Evolutionary conservation across 371 early-diverging fungal species (phyloP).

Genomic region (Cladochytrium tenue): DNA sequence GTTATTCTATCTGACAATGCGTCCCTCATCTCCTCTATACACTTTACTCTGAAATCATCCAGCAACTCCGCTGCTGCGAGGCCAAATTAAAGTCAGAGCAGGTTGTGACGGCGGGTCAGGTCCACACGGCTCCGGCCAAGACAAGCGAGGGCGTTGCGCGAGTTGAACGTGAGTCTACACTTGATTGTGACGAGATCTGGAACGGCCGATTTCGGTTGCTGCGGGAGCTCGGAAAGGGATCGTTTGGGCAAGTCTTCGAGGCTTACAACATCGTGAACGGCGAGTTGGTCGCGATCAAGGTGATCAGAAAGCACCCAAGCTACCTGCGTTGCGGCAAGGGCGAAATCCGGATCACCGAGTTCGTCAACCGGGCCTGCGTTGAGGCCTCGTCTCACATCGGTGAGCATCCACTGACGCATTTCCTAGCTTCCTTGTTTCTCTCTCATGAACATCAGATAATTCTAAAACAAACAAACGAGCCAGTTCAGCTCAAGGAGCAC

Average conservation of each 20-base stretch:
- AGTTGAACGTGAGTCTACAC: conserved; percentile 36
- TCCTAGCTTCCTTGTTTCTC: too few relatives aligned
- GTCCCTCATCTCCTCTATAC: too few relatives aligned
- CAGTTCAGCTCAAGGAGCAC: conserved; percentile 49
- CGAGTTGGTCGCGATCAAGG: conserved; percentile 50
- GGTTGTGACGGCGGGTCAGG: too few relatives aligned
- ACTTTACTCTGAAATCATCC: too few relatives aligned
- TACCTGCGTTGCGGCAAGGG: conserved; percentile 47
- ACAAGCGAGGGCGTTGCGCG: conserved; percentile 22
- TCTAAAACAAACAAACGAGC: background rate
- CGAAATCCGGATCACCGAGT: conserved; percentile 36
- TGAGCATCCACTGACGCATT: too few relatives aligned
- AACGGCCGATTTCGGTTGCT: conserved; percentile 10
- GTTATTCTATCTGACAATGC: too few relatives aligned
- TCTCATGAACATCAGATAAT: background rate
- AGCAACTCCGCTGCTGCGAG: too few relatives aligned
- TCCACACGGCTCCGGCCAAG: too few relatives aligned
- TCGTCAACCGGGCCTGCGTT: conserved; percentile 10
- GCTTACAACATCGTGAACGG: conserved; percentile 27
- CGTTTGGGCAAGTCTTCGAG: conserved; percentile 58
- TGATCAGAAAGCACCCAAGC: conserved; percentile 43
- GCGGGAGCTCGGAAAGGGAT: conserved; percentile 31
- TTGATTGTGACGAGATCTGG: conserved; percentile 32
- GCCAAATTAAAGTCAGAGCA: too few relatives aligned
- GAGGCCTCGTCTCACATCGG: conserved; percentile 17